Evolutionary conservation across 768 basidiomycete genomes (phyloP), one percentile per base, ranked within the genome.

Genomic region (Cubamyces sp.): DNA sequence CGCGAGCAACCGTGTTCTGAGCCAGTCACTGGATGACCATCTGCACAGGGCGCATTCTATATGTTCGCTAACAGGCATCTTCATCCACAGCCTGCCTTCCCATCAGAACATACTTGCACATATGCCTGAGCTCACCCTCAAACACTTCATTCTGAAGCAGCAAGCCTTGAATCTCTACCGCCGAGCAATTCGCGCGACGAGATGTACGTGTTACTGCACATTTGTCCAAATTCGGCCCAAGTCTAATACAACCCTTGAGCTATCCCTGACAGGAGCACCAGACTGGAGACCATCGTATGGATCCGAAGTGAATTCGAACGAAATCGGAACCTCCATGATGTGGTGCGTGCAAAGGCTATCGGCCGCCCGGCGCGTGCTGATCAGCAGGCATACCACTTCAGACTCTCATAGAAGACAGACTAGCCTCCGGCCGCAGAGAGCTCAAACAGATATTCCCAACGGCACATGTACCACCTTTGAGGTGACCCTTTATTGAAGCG

Each of bases 121-220:
- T 18, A 70, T 70, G 71, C 63, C 60, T 1, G 52, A 62, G n/a
- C 57, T 68, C 18, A 73, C 86, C 39, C 82, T 92, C 73, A 88
- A 81, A 74, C 89, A 92, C 74, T 92, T 92, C 70, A 82, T 93
- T 68, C 81, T 92, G 60, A 81, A 81, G 61, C 82, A 86, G 63
- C 77, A 81, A 69, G 85, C 82, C 19, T 69, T 92, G 47, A 71
- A 77, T 64, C 76, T 91, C 50, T 92, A 91, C 74, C 84, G 90
- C 59, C 73, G 78, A 55, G 82, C 84, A n/a, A 80, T 91, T 66
- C 85, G 90, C 52, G 85, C 88, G 14, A 85, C 88, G 8, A 80
- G 82, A 79, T 79, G 91, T 90, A 69, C 64, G 74, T 34, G 58
- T n/a, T 56, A 41, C 26, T 8, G 21, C 54, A 23, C 21, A 41